Base-by-base conservation (phyloP, 768 basidiomycete species). In the Termitomyces sp. region DNA sequence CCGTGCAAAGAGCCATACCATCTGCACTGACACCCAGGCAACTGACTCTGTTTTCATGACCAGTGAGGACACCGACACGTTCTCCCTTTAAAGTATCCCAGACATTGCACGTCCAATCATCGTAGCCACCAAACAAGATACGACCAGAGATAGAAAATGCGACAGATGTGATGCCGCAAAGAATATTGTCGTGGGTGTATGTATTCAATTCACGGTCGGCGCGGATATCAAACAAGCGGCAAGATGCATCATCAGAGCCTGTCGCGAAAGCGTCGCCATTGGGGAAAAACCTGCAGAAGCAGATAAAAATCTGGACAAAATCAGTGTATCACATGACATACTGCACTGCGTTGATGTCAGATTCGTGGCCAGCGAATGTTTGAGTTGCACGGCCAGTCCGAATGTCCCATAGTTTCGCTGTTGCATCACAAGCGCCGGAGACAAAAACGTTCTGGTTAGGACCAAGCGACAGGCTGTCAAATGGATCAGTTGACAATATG, bases 81-180 rank as follows among this genome's bases (percentile, higher is more conserved):
- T 98, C 96, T 55, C 97, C 97, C 74, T 96, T 97, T 67, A 99
- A 80, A 30, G 95, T 98, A 71, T 99, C 96, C 96, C 96, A 99
- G 52, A 98, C 96, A 70, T 99, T 99, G 79, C 94, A 95, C 64
- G 97, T 98, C 92, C 97, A 98, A 70, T 99, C 96, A 72, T 99
- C 96, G 70, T 99, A 99, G 43, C 96, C 96, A 62, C 97, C 96
- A 64, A 99, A 99, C 40, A 99, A 80, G 65, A 99, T 92, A 59
- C 96, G 90, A 38, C 96, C 96, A 28, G 95, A 98, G 64, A 93
- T 92, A 4, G 96, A 98, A 79, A 99, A 99, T 14, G 94, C 96
- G 63, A 99, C 97, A 4, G 95, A 98, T 14, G 96, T 99, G 73
- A 99, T 97, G 62, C 97, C 96, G 67, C 96, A 98, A 16, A 98